Base-by-base conservation (phyloP, 345 rosid species). In the Linum usitatissimum region DNA sequence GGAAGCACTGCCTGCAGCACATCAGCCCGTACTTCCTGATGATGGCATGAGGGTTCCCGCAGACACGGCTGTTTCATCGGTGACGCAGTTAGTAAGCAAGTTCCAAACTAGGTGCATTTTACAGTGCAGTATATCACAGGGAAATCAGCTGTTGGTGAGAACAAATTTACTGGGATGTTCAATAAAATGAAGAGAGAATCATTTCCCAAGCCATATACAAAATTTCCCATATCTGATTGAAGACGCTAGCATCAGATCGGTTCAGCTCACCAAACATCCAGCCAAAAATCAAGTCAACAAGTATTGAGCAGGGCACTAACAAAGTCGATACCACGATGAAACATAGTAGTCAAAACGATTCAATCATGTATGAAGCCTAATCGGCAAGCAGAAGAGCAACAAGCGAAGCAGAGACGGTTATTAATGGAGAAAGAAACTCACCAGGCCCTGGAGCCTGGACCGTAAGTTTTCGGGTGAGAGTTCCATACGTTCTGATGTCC, bases 401-500 rank as follows among this genome's bases (percentile, higher is more conserved):
- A 34, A 59, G 20, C 5, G 18, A 12, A 10, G 4, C 51, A 45
- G 42, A 30, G 54, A 38, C 7, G 10, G 6, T 8, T 34, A 34
- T 3, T 23, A 23, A 2, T 23, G 28, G 3, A 36, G 63, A 30
- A 40, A 62, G 4, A 15, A n/a, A 7, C 3, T 49, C 64, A 78
- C 85, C 85, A 81, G n/a, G 82, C 57, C 17, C 85, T 80, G 62
- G 85, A 81, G 18, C 85, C 82, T 18, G 85, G 82, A 5, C 85
- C 85, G 71, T 76, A 77, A 58, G 49, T 78, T 65, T 81, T 81
- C n/a, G 85, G 85, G 73, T 81, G 85, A 51, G 80, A 69, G 63
- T 76, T 81, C 85, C 82, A 81, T n/a, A 81, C 70, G 71, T 81
- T 81, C 20, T 80, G 45, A 76, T 81, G 85, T 60, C 85, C 85